Percentiles rank a stretch among this genome's conserved stretches.
These are phyloP conservation scores for Diaporthe longicolla DNA, from an alignment of 2,329 filamentous ascomycete genomes.

Conservation along the genomic window DNA sequence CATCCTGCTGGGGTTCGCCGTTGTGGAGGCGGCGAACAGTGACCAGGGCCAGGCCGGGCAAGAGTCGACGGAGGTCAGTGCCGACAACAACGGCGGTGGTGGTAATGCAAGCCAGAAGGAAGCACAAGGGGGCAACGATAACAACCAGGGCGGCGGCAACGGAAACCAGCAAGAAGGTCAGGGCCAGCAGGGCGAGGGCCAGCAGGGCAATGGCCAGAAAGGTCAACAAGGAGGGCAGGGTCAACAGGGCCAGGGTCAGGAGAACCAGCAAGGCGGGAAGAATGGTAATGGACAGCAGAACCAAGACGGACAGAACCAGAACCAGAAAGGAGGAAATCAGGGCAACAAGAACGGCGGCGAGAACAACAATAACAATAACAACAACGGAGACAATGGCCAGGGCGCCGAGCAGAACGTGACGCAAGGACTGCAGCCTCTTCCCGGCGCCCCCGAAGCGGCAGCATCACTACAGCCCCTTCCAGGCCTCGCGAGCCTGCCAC, in stretches of 20 bases:
- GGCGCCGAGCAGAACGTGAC: conserved; percentile 10
- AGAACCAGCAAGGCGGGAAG: conserved; percentile 9
- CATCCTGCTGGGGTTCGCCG: conserved; percentile 45
- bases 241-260: conserved; percentile 4
- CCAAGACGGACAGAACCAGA: conserved; percentile 18
- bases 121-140: conserved; percentile 33
- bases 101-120: conserved; percentile 13
- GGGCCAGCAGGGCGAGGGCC: neutral
- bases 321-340: conserved; percentile 18
- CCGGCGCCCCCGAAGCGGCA: conserved; percentile 25
- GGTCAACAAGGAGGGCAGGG: neutral
- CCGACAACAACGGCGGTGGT: conserved; percentile 30
- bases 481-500: conserved; percentile 24
- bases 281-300: neutral
- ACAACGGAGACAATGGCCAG: neutral
- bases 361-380: conserved; percentile 19
- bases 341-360: conserved; percentile 38
- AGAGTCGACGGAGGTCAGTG: conserved; percentile 29
- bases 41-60: conserved; percentile 20
- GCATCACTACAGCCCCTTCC: conserved; percentile 31
- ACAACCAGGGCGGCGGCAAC: conserved; percentile 11
- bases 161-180: neutral
- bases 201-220: neutral
- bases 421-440: conserved; percentile 36
- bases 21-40: conserved; percentile 45